phyloP scores from a whole-genome alignment of 768 basidiomycete species.

The Collybia sordida region DNA sequence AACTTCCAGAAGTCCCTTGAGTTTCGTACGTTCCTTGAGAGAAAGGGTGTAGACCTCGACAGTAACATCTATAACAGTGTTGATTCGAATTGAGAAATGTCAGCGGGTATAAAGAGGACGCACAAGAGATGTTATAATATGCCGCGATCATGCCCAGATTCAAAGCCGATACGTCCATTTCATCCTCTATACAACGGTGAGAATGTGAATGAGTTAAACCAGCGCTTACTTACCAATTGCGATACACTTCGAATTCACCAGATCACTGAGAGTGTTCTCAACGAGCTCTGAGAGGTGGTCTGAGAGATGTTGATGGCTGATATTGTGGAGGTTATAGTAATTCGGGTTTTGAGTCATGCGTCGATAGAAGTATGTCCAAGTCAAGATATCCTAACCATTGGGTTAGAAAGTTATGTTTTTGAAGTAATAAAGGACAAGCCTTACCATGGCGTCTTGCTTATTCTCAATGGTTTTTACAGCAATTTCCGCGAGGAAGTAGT shows the following conservation, averaged over 20 bases:
- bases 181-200: slow-evolving; percentile 59
- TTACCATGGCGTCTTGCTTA: slow-evolving; percentile 94
- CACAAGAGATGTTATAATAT: slow-evolving; percentile 91
- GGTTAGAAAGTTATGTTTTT: background rate
- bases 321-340: slow-evolving; percentile 92
- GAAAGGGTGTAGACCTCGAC: slow-evolving; percentile 97
- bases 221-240: slow-evolving; percentile 60
- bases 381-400: slow-evolving; percentile 77
- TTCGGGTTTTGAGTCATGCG: slow-evolving; percentile 98
- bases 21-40: slow-evolving; percentile 92
- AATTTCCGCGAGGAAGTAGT: slow-evolving; percentile 98
- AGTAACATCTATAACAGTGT: slow-evolving; percentile 67
- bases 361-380: slow-evolving; percentile 98
- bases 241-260: slow-evolving; percentile 95
- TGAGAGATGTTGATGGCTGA: slow-evolving; percentile 92
- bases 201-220: background rate
- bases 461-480: slow-evolving; percentile 99
- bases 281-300: slow-evolving; percentile 96
- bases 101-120: slow-evolving; percentile 20
- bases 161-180: slow-evolving; percentile 89
- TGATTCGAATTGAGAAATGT: slow-evolving; percentile 10
- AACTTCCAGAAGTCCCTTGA: slow-evolving; percentile 95
- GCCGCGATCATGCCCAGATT: slow-evolving; percentile 99
- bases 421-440: slow-evolving; percentile 9
- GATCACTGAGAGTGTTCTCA: slow-evolving; percentile 87